These are phyloP conservation scores for Saccharomycopsis fermentans DNA, from an alignment of 805 yeast species.

Conservation along the genomic window DNA sequence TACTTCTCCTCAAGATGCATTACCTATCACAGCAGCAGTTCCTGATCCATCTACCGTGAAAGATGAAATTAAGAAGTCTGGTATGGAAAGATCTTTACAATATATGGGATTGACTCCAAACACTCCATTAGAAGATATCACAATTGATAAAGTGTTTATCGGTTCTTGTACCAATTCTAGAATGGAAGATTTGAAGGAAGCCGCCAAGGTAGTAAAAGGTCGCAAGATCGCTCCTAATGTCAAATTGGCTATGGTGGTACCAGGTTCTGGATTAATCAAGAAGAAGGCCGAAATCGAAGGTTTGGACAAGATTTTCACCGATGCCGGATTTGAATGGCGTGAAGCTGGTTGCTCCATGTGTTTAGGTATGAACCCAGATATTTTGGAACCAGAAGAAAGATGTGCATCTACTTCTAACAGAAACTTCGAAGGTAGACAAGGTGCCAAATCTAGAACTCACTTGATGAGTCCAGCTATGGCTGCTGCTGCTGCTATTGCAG, in stretches of 20 bases:
- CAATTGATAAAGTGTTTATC: slow-evolving; percentile 88
- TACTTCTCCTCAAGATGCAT: slow-evolving; percentile 97
- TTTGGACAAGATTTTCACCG: slow-evolving; percentile 76
- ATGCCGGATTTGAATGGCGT: slow-evolving; percentile 97
- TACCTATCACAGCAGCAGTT: slow-evolving; percentile 82
- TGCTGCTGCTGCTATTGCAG: slow-evolving; percentile 93
- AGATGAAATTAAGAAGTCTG: slow-evolving; percentile 60
- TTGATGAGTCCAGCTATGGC: slow-evolving; percentile 99
- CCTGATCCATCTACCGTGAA: slow-evolving; percentile 76
- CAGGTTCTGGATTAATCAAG: slow-evolving; percentile 95
- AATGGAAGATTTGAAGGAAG: slow-evolving; percentile 92
- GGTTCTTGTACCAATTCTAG: slow-evolving; percentile 98
- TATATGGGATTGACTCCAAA: slow-evolving; percentile 89
- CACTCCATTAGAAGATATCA: slow-evolving; percentile 63
- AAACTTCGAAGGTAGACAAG: slow-evolving; percentile 98
- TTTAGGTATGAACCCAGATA: slow-evolving; percentile 98
- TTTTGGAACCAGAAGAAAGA: slow-evolving; percentile 87
- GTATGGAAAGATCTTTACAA: slow-evolving; percentile 83
- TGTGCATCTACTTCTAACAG: slow-evolving; percentile 98
- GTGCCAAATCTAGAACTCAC: slow-evolving; percentile 92
- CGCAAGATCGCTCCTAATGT: slow-evolving; percentile 75
- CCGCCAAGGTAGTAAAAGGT: slow-evolving; percentile 89
- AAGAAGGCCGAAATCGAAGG: slow-evolving; percentile 93
- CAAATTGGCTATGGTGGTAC: slow-evolving; percentile 81
- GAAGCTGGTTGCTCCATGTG: slow-evolving; percentile 99